Base-by-base conservation (phyloP, 148 eudicot species). In the Fagopyrum esculentum region DNA sequence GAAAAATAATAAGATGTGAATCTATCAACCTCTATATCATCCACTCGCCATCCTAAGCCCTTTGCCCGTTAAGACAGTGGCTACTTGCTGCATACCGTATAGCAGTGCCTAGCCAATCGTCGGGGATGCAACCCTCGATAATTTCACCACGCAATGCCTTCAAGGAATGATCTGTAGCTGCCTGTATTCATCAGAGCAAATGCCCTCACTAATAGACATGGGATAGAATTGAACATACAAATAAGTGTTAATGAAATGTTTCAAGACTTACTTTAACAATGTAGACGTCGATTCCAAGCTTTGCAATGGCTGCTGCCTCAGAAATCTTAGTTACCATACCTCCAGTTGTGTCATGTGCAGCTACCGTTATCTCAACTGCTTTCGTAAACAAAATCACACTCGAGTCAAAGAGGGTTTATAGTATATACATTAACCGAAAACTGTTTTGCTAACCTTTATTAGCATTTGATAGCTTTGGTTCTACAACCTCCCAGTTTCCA, bases 301-400 rank as follows among this genome's bases (percentile, higher is more conserved):
- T 94, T 8, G 97, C 97, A 78, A 94, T 91, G 74, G 87, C 85
- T 48, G 97, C 97, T 29, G 98, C 98, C 89, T 94, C 96, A 19
- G 96, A 78, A 78, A 91, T 90, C 83, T 91, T 94, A 69, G 96
- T 91, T 52, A 66, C 84, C 98, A 95, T 95, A 71, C 98, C 98
- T 15, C 98, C 98, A 1, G 98, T 95, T 70, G 98, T 95, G 76
- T 95, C 98, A 74, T 95, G 98, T 54, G 92, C 88, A 13, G 96
- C 93, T 79, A 90, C 98, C 1, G 90, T 90, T 52, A 89, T 84
- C 84, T 87, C 89, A 83, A 90, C 98, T 95, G 91, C 77, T 56
- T 15, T 56, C 9, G 11, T 13, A 29, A 44, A 30, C 16, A 71
- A 40, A 71, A 16, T 3, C 40, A 64, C 5, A 30, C 5, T 64